These are phyloP conservation scores for Plasmopara viticola DNA, from an alignment of 352 stramenopile genomes.

Conservation along the genomic window DNA sequence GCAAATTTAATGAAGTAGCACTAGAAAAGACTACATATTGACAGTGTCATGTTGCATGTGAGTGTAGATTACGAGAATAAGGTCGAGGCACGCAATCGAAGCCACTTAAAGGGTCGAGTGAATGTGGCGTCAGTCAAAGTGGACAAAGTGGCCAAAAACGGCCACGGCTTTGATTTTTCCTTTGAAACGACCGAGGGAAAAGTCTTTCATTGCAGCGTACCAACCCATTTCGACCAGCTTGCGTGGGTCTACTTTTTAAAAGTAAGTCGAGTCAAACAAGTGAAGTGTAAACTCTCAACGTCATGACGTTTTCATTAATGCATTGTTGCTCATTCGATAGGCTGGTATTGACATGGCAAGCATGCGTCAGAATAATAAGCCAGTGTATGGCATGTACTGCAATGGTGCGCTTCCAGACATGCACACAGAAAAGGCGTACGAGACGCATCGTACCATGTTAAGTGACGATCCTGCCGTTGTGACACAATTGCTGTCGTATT, in stretches of 20 bases:
- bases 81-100: conserved; percentile 80
- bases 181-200: conserved; percentile 84
- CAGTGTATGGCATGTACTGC: conserved; percentile 74
- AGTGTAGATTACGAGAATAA: conserved; percentile 81
- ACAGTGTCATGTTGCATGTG: not conserved
- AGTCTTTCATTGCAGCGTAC: conserved; percentile 74
- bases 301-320: not conserved
- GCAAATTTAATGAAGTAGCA: conserved; percentile 1
- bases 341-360: conserved; percentile 70
- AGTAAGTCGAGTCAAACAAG: conserved; percentile 12
- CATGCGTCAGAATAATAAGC: conserved; percentile 81
- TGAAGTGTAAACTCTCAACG: conserved; percentile 1
- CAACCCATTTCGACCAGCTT: conserved; percentile 75
- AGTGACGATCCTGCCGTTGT: conserved; percentile 42
- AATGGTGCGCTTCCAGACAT: conserved; percentile 66
- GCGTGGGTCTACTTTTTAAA: conserved; percentile 84
- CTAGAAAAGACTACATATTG: not conserved
- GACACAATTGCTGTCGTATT: conserved; percentile 74
- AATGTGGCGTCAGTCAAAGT: conserved; percentile 70
- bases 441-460: conserved; percentile 65
- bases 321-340: conserved; percentile 3
- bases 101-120: conserved; percentile 79
- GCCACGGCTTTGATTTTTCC: conserved; percentile 77
- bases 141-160: conserved; percentile 72
- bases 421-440: conserved; percentile 71